Evolutionary conservation across 805 yeast genomes (phyloP).

Genomic region (Pichia eremophila): DNA sequence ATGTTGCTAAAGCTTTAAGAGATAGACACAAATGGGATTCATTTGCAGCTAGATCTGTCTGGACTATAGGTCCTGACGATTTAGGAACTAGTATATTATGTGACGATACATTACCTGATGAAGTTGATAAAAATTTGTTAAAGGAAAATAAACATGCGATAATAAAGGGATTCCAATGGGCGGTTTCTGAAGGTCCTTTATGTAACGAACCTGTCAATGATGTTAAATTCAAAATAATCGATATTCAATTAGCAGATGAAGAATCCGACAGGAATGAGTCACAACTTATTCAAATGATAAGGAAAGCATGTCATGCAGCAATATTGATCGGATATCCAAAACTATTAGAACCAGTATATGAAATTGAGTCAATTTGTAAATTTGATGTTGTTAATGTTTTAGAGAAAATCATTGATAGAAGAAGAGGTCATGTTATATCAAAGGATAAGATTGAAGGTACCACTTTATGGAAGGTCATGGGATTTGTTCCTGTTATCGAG

Average conservation of each 20-base stretch:
- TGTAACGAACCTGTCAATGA: slow-evolving; percentile 74
- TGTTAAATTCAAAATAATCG: slow-evolving; percentile 62
- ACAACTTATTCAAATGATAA: slow-evolving; percentile 71
- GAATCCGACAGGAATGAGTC: slow-evolving; percentile 44
- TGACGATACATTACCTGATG: slow-evolving; percentile 70
- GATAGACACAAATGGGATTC: slow-evolving; percentile 71
- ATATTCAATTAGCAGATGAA: slow-evolving; percentile 41
- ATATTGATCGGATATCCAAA: slow-evolving; percentile 69
- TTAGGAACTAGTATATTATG: slow-evolving; percentile 41
- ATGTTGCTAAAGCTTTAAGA: slow-evolving; percentile 46
- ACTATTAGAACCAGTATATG: slow-evolving; percentile 73
- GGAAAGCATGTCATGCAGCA: slow-evolving; percentile 80
- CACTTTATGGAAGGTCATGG: slow-evolving; percentile 50
- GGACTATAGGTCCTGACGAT: slow-evolving; percentile 61
- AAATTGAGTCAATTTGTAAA: slow-evolving; percentile 49
- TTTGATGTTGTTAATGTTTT: slow-evolving; percentile 23
- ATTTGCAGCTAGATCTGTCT: slow-evolving; percentile 68
- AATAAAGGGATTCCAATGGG: slow-evolving; percentile 77
- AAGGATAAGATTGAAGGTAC: slow-evolving; percentile 63
- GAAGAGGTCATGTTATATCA: slow-evolving; percentile 57
- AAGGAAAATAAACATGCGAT: slow-evolving; percentile 43
- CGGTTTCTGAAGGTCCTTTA: slow-evolving; percentile 80
- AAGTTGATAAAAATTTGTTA: slow-evolving; percentile 49
- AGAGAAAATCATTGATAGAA: slow-evolving; percentile 35
- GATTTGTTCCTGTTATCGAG: slow-evolving; percentile 78